phyloP scores from a whole-genome alignment of 169 alveolate genomes.

The Amoebophrya sp. region DNA sequence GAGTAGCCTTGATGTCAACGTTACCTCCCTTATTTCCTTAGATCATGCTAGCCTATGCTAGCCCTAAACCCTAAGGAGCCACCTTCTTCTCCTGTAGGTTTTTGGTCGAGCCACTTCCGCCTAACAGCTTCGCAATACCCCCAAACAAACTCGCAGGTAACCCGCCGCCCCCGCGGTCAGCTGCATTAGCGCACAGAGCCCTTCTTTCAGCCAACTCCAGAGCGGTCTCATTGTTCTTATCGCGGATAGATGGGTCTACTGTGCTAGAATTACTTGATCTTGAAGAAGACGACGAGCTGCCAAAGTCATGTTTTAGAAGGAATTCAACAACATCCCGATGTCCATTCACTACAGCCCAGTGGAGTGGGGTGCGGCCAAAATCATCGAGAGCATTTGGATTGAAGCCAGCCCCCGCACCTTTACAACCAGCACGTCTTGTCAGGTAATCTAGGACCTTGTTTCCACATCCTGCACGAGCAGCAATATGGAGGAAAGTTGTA shows the following conservation, averaged over 20 bases:
- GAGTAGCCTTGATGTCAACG: too few species aligned
- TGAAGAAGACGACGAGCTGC: neutral
- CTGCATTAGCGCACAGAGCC: neutral
- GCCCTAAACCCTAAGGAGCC: too few species aligned
- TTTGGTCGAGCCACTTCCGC: neutral
- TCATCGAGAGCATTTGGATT: neutral
- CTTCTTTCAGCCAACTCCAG: neutral
- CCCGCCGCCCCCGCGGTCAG: neutral
- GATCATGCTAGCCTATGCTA: too few species aligned
- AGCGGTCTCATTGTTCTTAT: neutral
- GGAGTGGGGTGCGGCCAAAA: neutral
- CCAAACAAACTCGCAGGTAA: neutral
- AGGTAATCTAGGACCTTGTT: neutral
- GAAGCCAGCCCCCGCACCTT: too few species aligned
- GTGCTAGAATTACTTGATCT: neutral
- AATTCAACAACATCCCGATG: neutral
- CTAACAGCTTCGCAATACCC: neutral
- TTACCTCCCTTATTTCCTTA: too few species aligned
- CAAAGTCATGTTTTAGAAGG: neutral
- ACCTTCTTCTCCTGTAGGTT: neutral
- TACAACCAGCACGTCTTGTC: too few species aligned
- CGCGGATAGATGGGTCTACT: too few species aligned
- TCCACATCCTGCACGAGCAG: neutral
- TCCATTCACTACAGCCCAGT: neutral
- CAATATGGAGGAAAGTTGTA: neutral